These are phyloP conservation scores for Acanthamoeba royreba DNA, from an alignment of 208 protist genomes.

Conservation along the genomic window DNA sequence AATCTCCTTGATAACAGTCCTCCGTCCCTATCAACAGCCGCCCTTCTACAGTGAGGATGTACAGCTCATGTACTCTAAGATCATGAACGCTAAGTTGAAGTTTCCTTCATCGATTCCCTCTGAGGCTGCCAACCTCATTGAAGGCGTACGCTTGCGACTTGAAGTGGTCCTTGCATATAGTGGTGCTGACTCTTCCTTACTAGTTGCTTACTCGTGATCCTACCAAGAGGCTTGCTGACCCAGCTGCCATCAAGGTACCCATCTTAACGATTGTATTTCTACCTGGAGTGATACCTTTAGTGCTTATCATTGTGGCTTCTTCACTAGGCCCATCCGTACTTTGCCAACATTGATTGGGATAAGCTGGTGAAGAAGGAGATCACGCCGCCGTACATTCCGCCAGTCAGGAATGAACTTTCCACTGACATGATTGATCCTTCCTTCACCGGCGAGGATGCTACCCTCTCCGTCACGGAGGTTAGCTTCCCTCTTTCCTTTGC, in stretches of 20 bases:
- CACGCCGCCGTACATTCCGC: neutral
- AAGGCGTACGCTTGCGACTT: neutral
- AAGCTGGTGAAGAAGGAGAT: slow-evolving; percentile 42
- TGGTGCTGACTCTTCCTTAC: neutral
- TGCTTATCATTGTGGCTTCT: neutral
- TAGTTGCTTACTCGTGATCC: slow-evolving; percentile 52
- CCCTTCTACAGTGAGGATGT: slow-evolving; percentile 72
- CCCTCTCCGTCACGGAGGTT: no score
- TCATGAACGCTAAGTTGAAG: slow-evolving; percentile 51
- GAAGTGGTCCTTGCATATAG: neutral
- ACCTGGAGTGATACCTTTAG: no score
- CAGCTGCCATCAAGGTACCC: neutral
- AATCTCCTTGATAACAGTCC: slow-evolving; percentile 40
- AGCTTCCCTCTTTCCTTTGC: no score
- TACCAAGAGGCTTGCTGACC: slow-evolving; percentile 21
- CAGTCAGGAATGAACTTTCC: neutral
- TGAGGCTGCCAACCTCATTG: slow-evolving; percentile 49
- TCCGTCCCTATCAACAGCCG: slow-evolving; percentile 42
- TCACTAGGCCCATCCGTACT: slow-evolving; percentile 56
- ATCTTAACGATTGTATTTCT: no score
- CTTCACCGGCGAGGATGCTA: neutral
- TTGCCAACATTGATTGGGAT: slow-evolving; percentile 71
- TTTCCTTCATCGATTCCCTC: slow-evolving; percentile 45
- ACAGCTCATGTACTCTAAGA: slow-evolving; percentile 74
- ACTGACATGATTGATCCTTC: neutral